Base-by-base conservation (phyloP, 2,329 filamentous ascomycete genomes). In the Ophiostoma australiae region DNA sequence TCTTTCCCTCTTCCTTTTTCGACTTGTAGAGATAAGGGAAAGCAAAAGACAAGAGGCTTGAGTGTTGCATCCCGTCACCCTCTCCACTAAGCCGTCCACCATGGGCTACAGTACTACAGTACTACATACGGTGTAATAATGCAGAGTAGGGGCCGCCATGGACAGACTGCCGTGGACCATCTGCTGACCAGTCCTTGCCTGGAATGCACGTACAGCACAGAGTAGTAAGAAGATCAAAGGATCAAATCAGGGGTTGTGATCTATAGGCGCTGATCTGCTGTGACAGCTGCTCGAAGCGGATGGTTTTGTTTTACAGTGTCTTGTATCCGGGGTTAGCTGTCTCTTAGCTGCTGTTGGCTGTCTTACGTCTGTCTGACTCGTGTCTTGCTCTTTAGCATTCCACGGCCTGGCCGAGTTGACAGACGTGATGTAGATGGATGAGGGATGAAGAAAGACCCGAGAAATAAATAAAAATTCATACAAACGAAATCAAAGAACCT, bases 61-160 rank as follows among this genome's bases (percentile, higher is more conserved):
- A 70, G 63, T 39, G 61, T 63, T 63, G 58, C 58, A 63, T 63
- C 58, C 58, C 58, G 58, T 63, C 13, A 33, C 23, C 23, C 27
- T 63, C 35, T 63, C 58, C 58, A 63, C 58, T 13, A 58, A n/a
- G 17, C 58, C 52, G 27, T 58, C 23, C 52, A 27, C 52, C n/a
- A 13, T 58, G 27, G 27, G 27, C 27, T 31, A 31, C 27, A 31
- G 27, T 41, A 10, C 39, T 41, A 41, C 39, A n/a, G n/a, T 31
- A 31, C 27, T 31, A 31, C 27, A 31, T 31, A 31, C 27, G 27
- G 27, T 31, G 27, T 31, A 31, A 31, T 31, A 31, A 31, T 31
- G 27, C 1, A 31, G 27, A 31, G 27, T 31, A 31, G 1, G 27
- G 27, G 3, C 23, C 52, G 31, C 52, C 23, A 52, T 10, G 15